phyloP scores from a whole-genome alignment of 805 yeast species.

The Metschnikowia kunwiensis region DNA sequence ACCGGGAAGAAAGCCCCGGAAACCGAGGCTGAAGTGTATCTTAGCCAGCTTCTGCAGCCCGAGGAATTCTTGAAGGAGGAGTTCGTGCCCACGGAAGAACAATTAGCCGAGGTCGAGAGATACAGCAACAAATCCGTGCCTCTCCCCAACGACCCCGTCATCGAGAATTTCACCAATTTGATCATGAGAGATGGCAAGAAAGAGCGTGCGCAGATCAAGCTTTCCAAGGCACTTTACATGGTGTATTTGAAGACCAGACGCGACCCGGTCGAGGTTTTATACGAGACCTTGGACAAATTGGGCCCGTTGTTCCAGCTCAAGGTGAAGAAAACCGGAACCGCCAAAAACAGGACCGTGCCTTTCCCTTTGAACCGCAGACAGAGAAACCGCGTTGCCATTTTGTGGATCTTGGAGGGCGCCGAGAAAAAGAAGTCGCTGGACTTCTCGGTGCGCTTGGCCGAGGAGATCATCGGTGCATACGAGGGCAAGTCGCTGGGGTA shows the following conservation, averaged over 20 bases:
- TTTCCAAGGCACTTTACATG: slow-evolving; percentile 76
- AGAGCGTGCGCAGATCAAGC: slow-evolving; percentile 66
- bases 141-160: slow-evolving; percentile 58
- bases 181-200: slow-evolving; percentile 93
- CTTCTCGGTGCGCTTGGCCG: slow-evolving; percentile 84
- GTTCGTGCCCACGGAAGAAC: slow-evolving; percentile 64
- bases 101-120: slow-evolving; percentile 52
- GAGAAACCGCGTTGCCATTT: slow-evolving; percentile 80
- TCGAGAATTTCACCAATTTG: slow-evolving; percentile 76
- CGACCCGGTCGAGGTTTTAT: slow-evolving; percentile 77
- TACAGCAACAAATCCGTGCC: slow-evolving; percentile 58
- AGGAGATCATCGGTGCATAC: slow-evolving; percentile 76
- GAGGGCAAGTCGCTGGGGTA: slow-evolving; percentile 79
- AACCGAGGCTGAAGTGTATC: slow-evolving; percentile 36
- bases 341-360: slow-evolving; percentile 79
- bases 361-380: slow-evolving; percentile 79
- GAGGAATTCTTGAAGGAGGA: slow-evolving; percentile 31
- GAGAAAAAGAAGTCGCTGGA: slow-evolving; percentile 74
- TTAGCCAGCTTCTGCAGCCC: slow-evolving; percentile 38
- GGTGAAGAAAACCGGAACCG: slow-evolving; percentile 78
- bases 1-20: slow-evolving; percentile 31
- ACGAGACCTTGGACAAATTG: slow-evolving; percentile 70
- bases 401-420: slow-evolving; percentile 87
- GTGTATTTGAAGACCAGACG: slow-evolving; percentile 67
- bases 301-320: slow-evolving; percentile 82